Evolutionary conservation across 352 stramenopile genomes (phyloP).

Genomic region (Globisporangium okanoganense): DNA sequence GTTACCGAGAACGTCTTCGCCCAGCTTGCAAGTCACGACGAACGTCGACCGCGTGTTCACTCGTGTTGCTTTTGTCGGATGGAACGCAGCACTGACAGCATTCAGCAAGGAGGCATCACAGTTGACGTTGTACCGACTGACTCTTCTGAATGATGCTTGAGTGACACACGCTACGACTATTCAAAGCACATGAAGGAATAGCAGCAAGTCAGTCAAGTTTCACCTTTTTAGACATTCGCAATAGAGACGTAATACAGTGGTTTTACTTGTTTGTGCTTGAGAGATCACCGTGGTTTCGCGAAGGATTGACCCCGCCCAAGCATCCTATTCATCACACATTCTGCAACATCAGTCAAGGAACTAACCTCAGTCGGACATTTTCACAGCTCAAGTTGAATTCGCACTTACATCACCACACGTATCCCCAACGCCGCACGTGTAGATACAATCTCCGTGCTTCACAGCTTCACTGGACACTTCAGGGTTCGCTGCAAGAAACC

Average conservation of each 20-base stretch:
- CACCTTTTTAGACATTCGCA: neutral
- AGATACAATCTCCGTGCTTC: constrained; percentile 34
- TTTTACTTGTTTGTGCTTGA: constrained; percentile 38
- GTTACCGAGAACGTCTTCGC: neutral
- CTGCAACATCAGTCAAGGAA: neutral
- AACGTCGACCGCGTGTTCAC: constrained; percentile 11
- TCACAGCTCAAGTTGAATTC: neutral
- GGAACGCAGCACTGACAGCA: constrained; percentile 18
- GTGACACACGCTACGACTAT: constrained; percentile 35
- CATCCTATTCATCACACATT: neutral
- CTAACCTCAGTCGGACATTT: neutral
- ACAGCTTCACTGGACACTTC: constrained; percentile 8
- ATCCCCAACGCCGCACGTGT: constrained; percentile 30
- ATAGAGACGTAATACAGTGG: no score
- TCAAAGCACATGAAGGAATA: neutral
- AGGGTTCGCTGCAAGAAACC: constrained; percentile 18
- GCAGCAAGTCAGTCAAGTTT: neutral
- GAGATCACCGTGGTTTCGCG: constrained; percentile 33
- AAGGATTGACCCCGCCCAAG: constrained; percentile 19
- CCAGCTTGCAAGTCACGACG: constrained; percentile 9
- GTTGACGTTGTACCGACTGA: constrained; percentile 32
- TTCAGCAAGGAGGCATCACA: constrained; percentile 21
- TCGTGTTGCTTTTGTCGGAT: constrained; percentile 1
- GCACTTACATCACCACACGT: constrained; percentile 39
- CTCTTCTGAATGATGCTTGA: constrained; percentile 34